Base-by-base conservation (phyloP, 2,329 filamentous ascomycete genomes). In the Calonectria pauciramosa region DNA sequence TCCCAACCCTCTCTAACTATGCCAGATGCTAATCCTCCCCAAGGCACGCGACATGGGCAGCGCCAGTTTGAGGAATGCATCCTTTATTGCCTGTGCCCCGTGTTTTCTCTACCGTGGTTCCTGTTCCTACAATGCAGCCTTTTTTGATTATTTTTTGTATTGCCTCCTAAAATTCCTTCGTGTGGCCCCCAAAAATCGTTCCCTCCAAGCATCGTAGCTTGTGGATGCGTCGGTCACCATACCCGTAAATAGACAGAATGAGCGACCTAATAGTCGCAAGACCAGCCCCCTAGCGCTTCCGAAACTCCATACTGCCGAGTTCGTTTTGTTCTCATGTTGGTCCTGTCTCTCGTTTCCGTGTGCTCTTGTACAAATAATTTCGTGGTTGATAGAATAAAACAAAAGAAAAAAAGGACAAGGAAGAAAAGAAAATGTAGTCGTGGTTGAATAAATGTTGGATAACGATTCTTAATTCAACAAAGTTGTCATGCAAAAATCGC, bases 341-440 rank as follows among this genome's bases (percentile, higher is more conserved):
- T 68, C 51, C 54, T 51, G 44, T 52, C 44, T 52, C 44, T 70
- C 56, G 26, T 73, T 23, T 54, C 59, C 44, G 66, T 36, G 18
- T 60, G 52, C 66, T 70, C 71, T 73, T 70, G 34, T 69, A 71
- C 68, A 71, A 52, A 44, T 65, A 52, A 44, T 47, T 75, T 79
- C 77, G 74, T 78, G 56, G 78, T 73, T 41, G 65, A 77, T 77
- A 75, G 74, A 63, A 72, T 72, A 60, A 70, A 73, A 38, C 32
- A 52, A 66, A 54, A 54, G 23, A 51, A 32, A 52, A 76, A 26
- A 54, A 54, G 26, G 28, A 26, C 51, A 34, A 16, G 44, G 68
- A 60, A 52, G 28, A 51, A 34, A 51, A 36, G 60, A 44, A 20
- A 44, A 65, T 68, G 26, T 20, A 23, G 36, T 69, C 60, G 44